Evolutionary conservation across 305 asterid species (phyloP), one percentile per base, ranked within the genome.

Genomic region (Ilex paraguariensis): DNA sequence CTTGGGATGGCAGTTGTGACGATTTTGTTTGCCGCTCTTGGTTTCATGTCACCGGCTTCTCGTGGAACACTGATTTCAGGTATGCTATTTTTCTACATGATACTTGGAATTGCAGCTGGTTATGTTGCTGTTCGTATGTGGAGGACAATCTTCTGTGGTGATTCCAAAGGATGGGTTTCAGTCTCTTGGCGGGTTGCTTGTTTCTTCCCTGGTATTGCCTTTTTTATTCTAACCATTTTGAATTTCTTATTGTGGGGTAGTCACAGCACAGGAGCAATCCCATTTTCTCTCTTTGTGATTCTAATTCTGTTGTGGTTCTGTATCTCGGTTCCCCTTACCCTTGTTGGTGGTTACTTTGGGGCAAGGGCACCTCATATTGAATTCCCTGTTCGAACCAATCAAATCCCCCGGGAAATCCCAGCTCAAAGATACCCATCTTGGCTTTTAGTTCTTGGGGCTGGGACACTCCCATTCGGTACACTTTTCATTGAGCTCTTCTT

Each of bases 1-100:
- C 73, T 78, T 14, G 82, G 82, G 59, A 78, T 78, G 82, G 77
- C 72, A 7, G 63, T 78, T 14, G 82, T 71, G 61, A 78, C 82
- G 3, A 78, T 78, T 49, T 11, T 78, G 61, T 78, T 78, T 56
- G 82, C 82, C 42, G 82, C 82, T 56, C 75, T 78, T 10, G 82
- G 82, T 33, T 78, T 78, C 67, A 78, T 78, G 82, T 78, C 82
- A 42, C 82, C 82, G 10, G 82, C 82, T 60, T 74, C 82, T 30
- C 77, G 82, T 31, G 82, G 82, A 59, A 71, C 82, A n/a, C 60
- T 78, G 66, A 62, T 78, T 61, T 64, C 82, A 3, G 82, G 82
- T 48, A 78, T 78, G 82, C 70, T 78, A 50, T 74, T 78, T 58
- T 74, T 78, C 65, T 78, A 78, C 64, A 57, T 78, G 79, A 31